Conservation (phyloP, 257 asterid genomes). For the Cynanchum wilfordii region DNA sequence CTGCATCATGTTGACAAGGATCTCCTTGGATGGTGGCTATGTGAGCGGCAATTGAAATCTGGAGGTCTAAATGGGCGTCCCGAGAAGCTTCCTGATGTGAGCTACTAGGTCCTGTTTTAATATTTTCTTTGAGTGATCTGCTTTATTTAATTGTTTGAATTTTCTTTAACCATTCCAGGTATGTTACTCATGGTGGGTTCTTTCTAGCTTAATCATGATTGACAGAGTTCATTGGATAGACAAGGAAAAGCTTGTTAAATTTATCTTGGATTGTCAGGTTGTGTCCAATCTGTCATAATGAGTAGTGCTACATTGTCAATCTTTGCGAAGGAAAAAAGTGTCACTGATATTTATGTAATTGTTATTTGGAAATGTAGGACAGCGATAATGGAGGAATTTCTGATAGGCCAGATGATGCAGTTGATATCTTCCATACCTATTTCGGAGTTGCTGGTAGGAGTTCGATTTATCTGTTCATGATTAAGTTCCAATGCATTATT, state of each 20-base stretch:
- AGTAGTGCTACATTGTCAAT: background rate
- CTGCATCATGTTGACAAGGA: conserved; percentile 87
- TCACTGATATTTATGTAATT: background rate
- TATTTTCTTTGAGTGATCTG: background rate
- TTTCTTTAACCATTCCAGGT: conserved; percentile 41
- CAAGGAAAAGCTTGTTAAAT: conserved; percentile 63
- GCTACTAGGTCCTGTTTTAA: conserved; percentile 20
- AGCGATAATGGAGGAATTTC: conserved; percentile 92
- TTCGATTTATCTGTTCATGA: too few relatives aligned
- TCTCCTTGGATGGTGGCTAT: conserved; percentile 99
- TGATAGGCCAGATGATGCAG: conserved; percentile 92
- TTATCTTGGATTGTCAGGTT: conserved; percentile 93
- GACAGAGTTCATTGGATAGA: conserved; percentile 94
- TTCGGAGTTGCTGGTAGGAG: conserved; percentile 82
- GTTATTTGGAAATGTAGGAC: conserved; percentile 45
- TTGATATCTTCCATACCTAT: conserved; percentile 84
- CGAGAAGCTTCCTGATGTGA: conserved; percentile 97
- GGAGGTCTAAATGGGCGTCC: conserved; percentile 99
- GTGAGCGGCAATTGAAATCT: conserved; percentile 87
- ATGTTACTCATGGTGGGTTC: conserved; percentile 99
- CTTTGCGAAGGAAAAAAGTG: background rate
- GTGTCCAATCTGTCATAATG: background rate
- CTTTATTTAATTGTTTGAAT: conserved; percentile 8
- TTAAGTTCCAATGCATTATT: too few relatives aligned
- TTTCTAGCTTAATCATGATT: conserved; percentile 82